A percentile compares a stretch with the other conserved stretches of the same genome.
Conservation (phyloP, 2,329 filamentous ascomycete species). For the Tolypocladium sp. region DNA sequence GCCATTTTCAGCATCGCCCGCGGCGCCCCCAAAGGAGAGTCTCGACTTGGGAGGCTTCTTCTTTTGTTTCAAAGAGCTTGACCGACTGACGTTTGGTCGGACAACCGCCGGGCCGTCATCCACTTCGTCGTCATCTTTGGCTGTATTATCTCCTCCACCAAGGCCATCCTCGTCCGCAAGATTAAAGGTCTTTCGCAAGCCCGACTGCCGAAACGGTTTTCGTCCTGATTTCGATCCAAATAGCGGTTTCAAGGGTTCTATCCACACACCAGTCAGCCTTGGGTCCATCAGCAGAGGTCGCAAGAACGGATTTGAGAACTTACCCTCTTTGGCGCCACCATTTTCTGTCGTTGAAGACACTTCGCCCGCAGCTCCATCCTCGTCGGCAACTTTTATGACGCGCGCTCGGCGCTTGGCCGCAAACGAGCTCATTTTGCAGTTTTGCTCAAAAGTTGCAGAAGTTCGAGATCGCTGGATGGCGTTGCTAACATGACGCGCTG, state of each 20-base stretch:
- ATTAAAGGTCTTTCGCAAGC: constrained; percentile 47
- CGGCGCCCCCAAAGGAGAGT: constrained; percentile 65
- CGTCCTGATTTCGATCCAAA: constrained; percentile 35
- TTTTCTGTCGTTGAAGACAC: constrained; percentile 12
- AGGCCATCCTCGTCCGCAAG: constrained; percentile 27
- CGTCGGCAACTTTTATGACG: constrained; percentile 63
- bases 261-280: constrained; percentile 22
- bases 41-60: constrained; percentile 50
- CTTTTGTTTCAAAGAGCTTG: constrained; percentile 50
- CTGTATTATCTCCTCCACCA: constrained; percentile 9
- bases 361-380: constrained; percentile 38
- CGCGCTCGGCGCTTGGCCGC: constrained; percentile 59
- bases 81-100: constrained; percentile 36
- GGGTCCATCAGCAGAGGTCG: constrained; percentile 22
- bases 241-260: constrained; percentile 25
- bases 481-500: not conserved
- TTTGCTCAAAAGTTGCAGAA: constrained; percentile 2
- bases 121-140: constrained; percentile 31
- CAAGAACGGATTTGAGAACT: constrained; percentile 14
- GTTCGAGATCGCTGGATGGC: not conserved
- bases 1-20: constrained; percentile 39
- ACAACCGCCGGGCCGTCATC: constrained; percentile 38
- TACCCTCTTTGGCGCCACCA: constrained; percentile 24
- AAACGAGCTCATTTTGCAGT: constrained; percentile 42
- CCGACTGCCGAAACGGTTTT: constrained; percentile 49